Base-by-base conservation (phyloP, 176 grass and related monocot species). In the Melocanna baccifera region DNA sequence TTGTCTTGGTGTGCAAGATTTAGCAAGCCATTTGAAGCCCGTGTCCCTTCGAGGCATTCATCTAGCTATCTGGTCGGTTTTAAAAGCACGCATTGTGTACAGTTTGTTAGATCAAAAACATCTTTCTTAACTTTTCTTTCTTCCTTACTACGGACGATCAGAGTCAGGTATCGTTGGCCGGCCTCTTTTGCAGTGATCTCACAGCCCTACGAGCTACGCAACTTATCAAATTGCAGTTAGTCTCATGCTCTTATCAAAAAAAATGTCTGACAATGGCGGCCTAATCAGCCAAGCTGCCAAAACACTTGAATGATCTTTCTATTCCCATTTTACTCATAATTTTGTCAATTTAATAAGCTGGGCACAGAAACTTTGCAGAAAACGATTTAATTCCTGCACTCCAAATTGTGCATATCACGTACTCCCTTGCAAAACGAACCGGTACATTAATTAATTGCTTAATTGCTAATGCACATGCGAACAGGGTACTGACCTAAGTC, bases 71-170 rank as follows among this genome's bases (percentile, higher is more conserved):
- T 12, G 55, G 26, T 70, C 53, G 19, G 70, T 85, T 81, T 86
- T 65, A 10, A 68, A 71, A 16, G 71, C 88, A 82, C 64, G 73
- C 47, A 78, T 61, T 41, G 26, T 37, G 47, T 77, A 77, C 65
- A 56, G 69, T 78, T 90, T 75, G 58, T 87, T 83, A 75, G 84
- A 83, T 87, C 80, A 48, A 59, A 87, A 74, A 53, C 84, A 51
- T 67, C 80, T 87, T 83, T 84, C 80, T 0, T 42, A 73, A 40
- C 79, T 69, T 65, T 29, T 26, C 64, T 77, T 82, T 78, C 48
- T 65, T 25, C 48, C 75, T 73, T 58, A 67, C 62, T 61, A 67
- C 78, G 73, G 84, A 70, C 79, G 46, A 51, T 83, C 59, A 39
- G 68, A 8, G 65, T 52, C 75, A 20, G 50, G 67, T 50, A 23